Base-by-base conservation (phyloP, 257 asterid species). In the Solanum etuberosum region DNA sequence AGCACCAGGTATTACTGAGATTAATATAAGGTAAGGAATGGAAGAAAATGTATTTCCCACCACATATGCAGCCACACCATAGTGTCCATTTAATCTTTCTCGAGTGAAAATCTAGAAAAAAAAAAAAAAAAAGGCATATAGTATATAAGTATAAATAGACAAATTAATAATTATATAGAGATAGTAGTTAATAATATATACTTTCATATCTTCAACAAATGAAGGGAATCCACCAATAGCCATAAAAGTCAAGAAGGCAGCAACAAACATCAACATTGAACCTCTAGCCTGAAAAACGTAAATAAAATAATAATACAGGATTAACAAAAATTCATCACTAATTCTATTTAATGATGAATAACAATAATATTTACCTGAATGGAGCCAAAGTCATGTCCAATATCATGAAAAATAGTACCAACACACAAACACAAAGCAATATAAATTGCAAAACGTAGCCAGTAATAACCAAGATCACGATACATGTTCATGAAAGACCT, bases 151-250 rank as follows among this genome's bases (percentile, higher is more conserved):
- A 32, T 48, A 51, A 65, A 31, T 21, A 3, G 6, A 1, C 18
- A 31, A 46, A 34, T 21, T 14, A 3, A 23, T 23, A 4, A 61
- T 31, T 31, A 4, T 48, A 4, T 86, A 23, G 6, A 73, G 85
- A 25, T 46, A 35, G 6, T 46, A 35, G 6, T 83, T 35, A 34
- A 8, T 15, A 83, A 25, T 8, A 16, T 21, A 73, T 90, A 94
- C 97, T 81, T 94, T 94, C 95, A 93, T 91, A 87, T 94, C 95
- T 80, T 94, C 97, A 10, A 92, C 94, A 63, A 93, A 94, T 1
- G 97, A 94, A 87, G 97, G 97, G 88, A 94, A 94, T 87, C 97
- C 95, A 20, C 97, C 97, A 70, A 94, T 94, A 1, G 94, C 93
- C 97, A 94, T 91, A 72, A 93, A 94, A 23, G 97, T 94, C 85